Evolutionary conservation across 306 rosid genomes (phyloP).

Genomic region (Dryas alaskensis): DNA sequence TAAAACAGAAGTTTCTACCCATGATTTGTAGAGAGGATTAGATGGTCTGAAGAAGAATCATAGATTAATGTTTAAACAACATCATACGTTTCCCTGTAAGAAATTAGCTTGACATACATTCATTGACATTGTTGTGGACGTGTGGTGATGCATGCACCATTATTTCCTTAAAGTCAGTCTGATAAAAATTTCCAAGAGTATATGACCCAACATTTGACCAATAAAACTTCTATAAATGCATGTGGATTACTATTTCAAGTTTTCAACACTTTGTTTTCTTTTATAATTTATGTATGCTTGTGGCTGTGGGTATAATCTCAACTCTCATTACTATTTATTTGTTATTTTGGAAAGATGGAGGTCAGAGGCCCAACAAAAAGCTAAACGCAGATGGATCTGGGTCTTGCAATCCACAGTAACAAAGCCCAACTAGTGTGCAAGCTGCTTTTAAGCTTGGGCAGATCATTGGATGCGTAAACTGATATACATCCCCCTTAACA

Average conservation of each 20-base stretch:
- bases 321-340: no score
- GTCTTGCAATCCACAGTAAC: no score
- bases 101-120: background rate
- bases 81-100: background rate
- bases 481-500: no score
- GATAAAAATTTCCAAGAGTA: background rate
- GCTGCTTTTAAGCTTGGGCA: no score
- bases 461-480: no score
- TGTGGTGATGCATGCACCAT: background rate
- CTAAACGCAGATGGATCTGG: no score
- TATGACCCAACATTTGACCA: background rate
- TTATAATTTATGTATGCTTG: no score
- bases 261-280: no score
- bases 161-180: background rate
- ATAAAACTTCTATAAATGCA: background rate
- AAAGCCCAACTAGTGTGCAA: no score
- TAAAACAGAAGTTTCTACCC: constrained; percentile 6
- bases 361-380: no score
- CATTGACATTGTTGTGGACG: background rate
- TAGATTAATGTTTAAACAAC: background rate
- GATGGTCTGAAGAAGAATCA: background rate
- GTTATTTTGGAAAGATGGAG: no score
- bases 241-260: background rate
- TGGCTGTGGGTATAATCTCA: no score
- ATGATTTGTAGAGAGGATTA: background rate